These are phyloP conservation scores for Nyctanthes arbortristis DNA, from an alignment of 257 asterid genomes.

Conservation along the genomic window DNA sequence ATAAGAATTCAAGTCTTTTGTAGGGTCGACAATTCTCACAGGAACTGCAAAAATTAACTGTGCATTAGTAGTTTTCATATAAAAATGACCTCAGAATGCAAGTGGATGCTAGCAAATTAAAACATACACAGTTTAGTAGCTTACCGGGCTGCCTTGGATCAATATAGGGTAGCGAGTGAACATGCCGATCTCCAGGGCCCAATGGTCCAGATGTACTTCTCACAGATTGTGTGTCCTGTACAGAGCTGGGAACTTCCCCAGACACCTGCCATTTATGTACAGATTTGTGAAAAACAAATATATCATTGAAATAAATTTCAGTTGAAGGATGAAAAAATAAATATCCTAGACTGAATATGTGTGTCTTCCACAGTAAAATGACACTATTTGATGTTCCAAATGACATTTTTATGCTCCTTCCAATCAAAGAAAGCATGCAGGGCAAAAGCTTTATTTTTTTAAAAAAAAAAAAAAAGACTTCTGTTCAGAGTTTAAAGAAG, in stretches of 20 bases:
- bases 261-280: slow-evolving; percentile 49
- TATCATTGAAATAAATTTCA: neutral
- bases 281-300: slow-evolving; percentile 11
- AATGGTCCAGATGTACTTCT: slow-evolving; percentile 96
- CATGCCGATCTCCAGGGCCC: slow-evolving; percentile 83
- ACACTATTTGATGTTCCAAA: neutral
- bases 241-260: slow-evolving; percentile 78
- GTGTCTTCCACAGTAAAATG: neutral
- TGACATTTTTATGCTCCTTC: neutral
- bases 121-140: neutral
- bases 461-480: no score
- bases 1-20: slow-evolving; percentile 79
- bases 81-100: neutral
- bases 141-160: slow-evolving; percentile 96
- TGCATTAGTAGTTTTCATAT: slow-evolving; percentile 11
- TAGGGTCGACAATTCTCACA: slow-evolving; percentile 85
- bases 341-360: neutral
- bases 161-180: slow-evolving; percentile 67
- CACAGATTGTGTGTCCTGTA: slow-evolving; percentile 75
- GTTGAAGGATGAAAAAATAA: neutral
- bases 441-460: no score
- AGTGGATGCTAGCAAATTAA: neutral
- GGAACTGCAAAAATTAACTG: slow-evolving; percentile 59
- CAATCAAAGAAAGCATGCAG: no score
- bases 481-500: neutral